phyloP scores from a whole-genome alignment of 1,139 yeast genomes.

The Zygosaccharomyces sapae region DNA sequence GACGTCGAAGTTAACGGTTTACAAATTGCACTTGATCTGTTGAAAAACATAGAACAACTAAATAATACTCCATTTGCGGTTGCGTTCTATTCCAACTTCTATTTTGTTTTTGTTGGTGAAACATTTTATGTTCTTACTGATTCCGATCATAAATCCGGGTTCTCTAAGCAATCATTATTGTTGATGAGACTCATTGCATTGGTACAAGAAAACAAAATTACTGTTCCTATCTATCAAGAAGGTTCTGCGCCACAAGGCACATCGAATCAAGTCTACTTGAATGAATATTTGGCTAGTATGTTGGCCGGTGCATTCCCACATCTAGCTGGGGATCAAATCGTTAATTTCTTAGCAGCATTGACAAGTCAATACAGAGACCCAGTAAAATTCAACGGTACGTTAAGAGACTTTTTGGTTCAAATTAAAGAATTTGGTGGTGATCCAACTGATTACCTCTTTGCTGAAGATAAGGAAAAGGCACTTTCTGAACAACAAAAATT shows the following conservation, averaged over 20 bases:
- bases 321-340: conserved; percentile 75
- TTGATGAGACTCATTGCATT: conserved; percentile 79
- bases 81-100: conserved; percentile 84
- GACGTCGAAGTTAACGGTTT: conserved; percentile 93
- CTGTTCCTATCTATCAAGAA: conserved; percentile 72
- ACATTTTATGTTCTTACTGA: conserved; percentile 92
- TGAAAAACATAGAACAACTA: conserved; percentile 75
- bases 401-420: conserved; percentile 95
- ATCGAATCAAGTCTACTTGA: conserved; percentile 70
- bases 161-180: conserved; percentile 79
- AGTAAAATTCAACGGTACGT: conserved; percentile 70
- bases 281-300: conserved; percentile 78
- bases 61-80: conserved; percentile 76
- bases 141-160: conserved; percentile 96
- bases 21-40: conserved; percentile 71
- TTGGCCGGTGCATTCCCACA: conserved; percentile 87
- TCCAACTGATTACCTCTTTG: conserved; percentile 83
- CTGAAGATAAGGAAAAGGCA: conserved; percentile 87
- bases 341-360: conserved; percentile 74
- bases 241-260: conserved; percentile 81
- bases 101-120: conserved; percentile 85
- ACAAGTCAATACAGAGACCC: conserved; percentile 70
- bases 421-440: conserved; percentile 95
- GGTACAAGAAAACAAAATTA: conserved; percentile 71
- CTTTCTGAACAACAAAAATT: conserved; percentile 59